Percentiles rank a stretch among this genome's conserved stretches.
Conservation (phyloP, 1,284 basidiomycete species). For the Abortiporus biennis region DNA sequence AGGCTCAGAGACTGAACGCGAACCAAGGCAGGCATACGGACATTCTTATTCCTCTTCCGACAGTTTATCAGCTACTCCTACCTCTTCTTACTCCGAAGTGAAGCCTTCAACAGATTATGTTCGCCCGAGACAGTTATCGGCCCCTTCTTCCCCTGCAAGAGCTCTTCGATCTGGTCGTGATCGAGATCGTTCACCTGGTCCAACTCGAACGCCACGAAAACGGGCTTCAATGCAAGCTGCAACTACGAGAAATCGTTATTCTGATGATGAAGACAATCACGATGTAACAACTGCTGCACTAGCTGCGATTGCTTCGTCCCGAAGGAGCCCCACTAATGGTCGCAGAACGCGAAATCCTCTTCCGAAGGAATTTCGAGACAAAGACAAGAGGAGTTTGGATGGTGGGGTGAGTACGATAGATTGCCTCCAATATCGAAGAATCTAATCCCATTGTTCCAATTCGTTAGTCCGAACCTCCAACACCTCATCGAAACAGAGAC, state of each 20-base stretch:
- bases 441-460: conserved; percentile 8
- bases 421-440: too few relatives aligned
- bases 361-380: conserved; percentile 54
- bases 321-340: conserved; percentile 36
- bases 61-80: conserved; percentile 33
- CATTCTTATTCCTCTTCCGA: conserved; percentile 35
- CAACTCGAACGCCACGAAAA: conserved; percentile 37
- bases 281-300: conserved; percentile 51
- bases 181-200: conserved; percentile 26
- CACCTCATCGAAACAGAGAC: conserved; percentile 12
- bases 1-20: conserved; percentile 74
- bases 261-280: conserved; percentile 24
- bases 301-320: conserved; percentile 51
- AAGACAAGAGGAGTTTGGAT: conserved; percentile 30
- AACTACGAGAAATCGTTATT: conserved; percentile 17
- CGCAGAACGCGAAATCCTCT: conserved; percentile 48
- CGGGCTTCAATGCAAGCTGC: conserved; percentile 33
- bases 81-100: conserved; percentile 26
- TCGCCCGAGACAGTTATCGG: conserved; percentile 43
- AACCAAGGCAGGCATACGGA: conserved; percentile 27
- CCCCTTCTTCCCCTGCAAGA: conserved; percentile 49
- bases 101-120: conserved; percentile 23
- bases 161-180: conserved; percentile 18
- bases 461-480: conserved; percentile 9
- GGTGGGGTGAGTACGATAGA: conserved; percentile 33